These are phyloP conservation scores for Sarocladium kiliense DNA, from an alignment of 2,329 filamentous ascomycete species.

Conservation along the genomic window DNA sequence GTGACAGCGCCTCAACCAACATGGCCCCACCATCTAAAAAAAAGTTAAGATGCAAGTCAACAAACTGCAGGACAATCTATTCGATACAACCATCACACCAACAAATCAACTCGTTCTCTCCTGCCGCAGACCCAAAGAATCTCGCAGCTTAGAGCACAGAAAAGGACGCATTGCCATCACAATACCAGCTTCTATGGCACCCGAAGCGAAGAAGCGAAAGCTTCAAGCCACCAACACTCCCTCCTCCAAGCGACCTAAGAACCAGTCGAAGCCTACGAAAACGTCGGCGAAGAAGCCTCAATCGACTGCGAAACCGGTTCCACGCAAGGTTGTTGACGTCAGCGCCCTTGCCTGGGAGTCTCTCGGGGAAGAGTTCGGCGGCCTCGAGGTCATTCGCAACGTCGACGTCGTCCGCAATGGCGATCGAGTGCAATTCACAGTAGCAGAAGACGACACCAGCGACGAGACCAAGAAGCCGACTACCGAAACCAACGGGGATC, in stretches of 20 bases:
- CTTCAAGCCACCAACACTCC: conserved; percentile 25
- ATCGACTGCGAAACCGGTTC: conserved; percentile 10
- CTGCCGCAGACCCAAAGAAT: background rate
- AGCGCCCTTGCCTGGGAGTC: conserved; percentile 57
- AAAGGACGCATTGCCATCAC: background rate
- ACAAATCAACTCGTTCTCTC: background rate
- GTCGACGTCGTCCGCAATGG: conserved; percentile 76
- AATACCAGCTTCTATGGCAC: conserved; percentile 21
- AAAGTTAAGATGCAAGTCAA: conserved; percentile 3
- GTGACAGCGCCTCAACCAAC: too few relatives aligned
- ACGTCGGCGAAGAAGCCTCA: background rate
- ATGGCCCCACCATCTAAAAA: background rate
- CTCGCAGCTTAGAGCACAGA: background rate
- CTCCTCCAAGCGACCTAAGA: conserved; percentile 31
- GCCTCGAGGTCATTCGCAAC: conserved; percentile 84
- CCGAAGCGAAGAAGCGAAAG: conserved; percentile 33
- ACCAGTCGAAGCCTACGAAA: conserved; percentile 12
- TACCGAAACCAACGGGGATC: conserved; percentile 15
- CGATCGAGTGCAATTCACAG: conserved; percentile 52
- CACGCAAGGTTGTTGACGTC: conserved; percentile 31
- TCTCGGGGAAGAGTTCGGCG: conserved; percentile 82
- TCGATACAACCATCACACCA: background rate
- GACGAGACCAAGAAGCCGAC: conserved; percentile 12
- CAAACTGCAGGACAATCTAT: background rate
- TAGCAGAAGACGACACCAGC: conserved; percentile 36